These are phyloP conservation scores for Puccinia hordei DNA, from an alignment of 1,284 basidiomycete genomes.

Conservation along the genomic window DNA sequence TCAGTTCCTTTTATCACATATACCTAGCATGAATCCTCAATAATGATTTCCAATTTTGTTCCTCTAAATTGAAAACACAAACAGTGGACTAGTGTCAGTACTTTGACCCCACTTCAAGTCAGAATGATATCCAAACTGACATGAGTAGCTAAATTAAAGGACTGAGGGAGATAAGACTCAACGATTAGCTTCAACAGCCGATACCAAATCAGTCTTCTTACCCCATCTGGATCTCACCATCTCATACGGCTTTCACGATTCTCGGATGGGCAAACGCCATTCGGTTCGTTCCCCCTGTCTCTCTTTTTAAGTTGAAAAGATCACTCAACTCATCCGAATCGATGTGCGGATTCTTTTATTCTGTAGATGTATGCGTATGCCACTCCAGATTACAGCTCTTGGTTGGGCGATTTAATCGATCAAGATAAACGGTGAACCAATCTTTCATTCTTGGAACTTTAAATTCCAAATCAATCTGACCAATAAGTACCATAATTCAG, in stretches of 20 bases:
- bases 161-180: slow-evolving; percentile 20
- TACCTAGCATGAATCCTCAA: not conserved
- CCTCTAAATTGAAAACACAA: not conserved
- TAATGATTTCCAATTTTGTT: not conserved
- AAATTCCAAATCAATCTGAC: too few species aligned
- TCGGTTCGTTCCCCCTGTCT: slow-evolving; percentile 1
- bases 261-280: slow-evolving; percentile 39
- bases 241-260: slow-evolving; percentile 43
- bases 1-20: not conserved
- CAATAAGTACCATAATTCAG: not conserved
- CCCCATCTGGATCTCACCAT: slow-evolving; percentile 20
- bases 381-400: slow-evolving; percentile 34
- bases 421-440: not conserved
- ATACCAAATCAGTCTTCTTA: slow-evolving; percentile 38
- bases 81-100: slow-evolving; percentile 48
- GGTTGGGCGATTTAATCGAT: slow-evolving; percentile 40
- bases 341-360: not conserved
- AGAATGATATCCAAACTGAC: not conserved
- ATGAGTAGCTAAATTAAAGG: not conserved
- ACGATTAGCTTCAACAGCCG: slow-evolving; percentile 29
- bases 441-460: not conserved
- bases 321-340: not conserved
- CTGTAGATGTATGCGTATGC: slow-evolving; percentile 42
- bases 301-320: not conserved
- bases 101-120: not conserved